These are phyloP conservation scores for Termitomyces sp. DNA, from an alignment of 768 basidiomycete genomes.

Conservation along the genomic window DNA sequence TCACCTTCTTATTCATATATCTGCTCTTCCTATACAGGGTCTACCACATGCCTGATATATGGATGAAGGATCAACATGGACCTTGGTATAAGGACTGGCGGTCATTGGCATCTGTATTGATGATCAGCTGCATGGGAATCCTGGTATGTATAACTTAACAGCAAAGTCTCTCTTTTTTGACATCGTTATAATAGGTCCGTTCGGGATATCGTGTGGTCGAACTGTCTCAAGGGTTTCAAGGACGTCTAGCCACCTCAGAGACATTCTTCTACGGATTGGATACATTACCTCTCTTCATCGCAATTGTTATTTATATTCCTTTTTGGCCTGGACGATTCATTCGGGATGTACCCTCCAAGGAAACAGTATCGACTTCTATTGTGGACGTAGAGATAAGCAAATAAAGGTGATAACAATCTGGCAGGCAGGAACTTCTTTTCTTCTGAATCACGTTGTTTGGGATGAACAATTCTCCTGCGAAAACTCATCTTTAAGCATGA, in stretches of 20 bases:
- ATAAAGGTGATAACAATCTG: background rate
- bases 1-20: slow-evolving; percentile 41
- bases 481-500: background rate
- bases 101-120: slow-evolving; percentile 42
- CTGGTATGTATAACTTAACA: slow-evolving; percentile 32
- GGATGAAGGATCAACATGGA: slow-evolving; percentile 30
- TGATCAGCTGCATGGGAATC: slow-evolving; percentile 56
- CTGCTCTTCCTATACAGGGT: slow-evolving; percentile 46
- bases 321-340: slow-evolving; percentile 69
- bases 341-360: background rate
- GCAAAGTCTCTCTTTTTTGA: background rate
- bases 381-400: background rate
- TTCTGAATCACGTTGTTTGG: too few relatives aligned
- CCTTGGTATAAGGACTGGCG: slow-evolving; percentile 57
- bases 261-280: slow-evolving; percentile 61
- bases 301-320: slow-evolving; percentile 48
- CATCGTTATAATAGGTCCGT: slow-evolving; percentile 40
- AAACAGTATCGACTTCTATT: background rate
- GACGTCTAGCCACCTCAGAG: slow-evolving; percentile 53
- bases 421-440: background rate
- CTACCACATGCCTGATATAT: slow-evolving; percentile 31
- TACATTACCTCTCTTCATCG: slow-evolving; percentile 59
- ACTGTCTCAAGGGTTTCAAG: slow-evolving; percentile 54
- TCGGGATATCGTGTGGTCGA: slow-evolving; percentile 58
- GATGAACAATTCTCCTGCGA: too few relatives aligned